These are phyloP conservation scores for Magnaporthiopsis poae DNA, from an alignment of 2,329 filamentous ascomycete species.

Conservation along the genomic window DNA sequence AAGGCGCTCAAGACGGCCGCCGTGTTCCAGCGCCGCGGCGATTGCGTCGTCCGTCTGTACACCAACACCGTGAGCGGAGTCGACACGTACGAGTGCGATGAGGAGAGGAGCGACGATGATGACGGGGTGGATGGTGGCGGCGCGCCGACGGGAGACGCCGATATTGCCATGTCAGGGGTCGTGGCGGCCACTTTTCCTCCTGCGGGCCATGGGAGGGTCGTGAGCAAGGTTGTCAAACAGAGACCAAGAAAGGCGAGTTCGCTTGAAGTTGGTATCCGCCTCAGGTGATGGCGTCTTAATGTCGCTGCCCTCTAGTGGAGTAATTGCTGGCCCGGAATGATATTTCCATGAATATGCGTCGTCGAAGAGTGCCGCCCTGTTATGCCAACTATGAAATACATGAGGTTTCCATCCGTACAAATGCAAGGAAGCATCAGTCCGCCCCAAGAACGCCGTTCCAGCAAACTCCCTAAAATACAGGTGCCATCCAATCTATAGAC, in stretches of 20 bases:
- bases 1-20: conserved; percentile 7
- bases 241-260: conserved; percentile 41
- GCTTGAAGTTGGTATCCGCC: conserved; percentile 37
- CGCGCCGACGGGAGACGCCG: conserved; percentile 9
- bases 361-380: too few relatives aligned
- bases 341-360: background rate
- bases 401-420: background rate
- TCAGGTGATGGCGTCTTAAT: conserved; percentile 26
- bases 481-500: background rate
- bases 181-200: background rate
- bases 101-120: conserved; percentile 19
- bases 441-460: background rate
- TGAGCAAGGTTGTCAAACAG: conserved; percentile 14
- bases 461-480: background rate
- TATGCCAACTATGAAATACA: background rate
- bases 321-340: background rate
- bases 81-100: conserved; percentile 10
- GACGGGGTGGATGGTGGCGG: conserved; percentile 11
- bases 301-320: too few relatives aligned
- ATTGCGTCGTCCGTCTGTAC: conserved; percentile 7
- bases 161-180: background rate
- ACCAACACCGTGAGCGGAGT: conserved; percentile 6
- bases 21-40: conserved; percentile 7
- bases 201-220: background rate
- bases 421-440: background rate